These are phyloP conservation scores for Gorgonomyces haynaldii DNA, from an alignment of 192 early-diverging fungal species.

Conservation along the genomic window DNA sequence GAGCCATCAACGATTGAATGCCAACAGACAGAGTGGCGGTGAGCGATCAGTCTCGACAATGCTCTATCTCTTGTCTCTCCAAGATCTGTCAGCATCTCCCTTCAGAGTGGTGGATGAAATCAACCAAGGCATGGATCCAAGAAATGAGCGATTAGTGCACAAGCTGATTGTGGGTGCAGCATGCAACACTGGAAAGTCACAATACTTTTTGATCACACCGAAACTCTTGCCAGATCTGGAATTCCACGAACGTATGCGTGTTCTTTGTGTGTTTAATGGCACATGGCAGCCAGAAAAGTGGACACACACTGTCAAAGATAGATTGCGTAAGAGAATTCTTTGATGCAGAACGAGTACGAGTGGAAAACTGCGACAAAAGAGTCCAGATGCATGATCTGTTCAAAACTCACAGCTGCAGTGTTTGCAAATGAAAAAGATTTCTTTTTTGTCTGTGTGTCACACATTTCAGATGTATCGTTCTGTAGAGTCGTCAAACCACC, in stretches of 20 bases:
- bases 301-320: too few relatives aligned
- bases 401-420: background rate
- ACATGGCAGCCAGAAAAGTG: conserved; percentile 60
- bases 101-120: conserved; percentile 99
- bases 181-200: conserved; percentile 53
- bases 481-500: too few relatives aligned
- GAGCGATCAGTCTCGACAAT: conserved; percentile 95
- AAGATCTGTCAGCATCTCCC: conserved; percentile 72
- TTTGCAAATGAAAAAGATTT: background rate
- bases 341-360: too few relatives aligned
- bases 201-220: conserved; percentile 98
- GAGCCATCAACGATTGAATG: conserved; percentile 69
- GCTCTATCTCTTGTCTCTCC: conserved; percentile 88
- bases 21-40: conserved; percentile 87
- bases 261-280: conserved; percentile 91
- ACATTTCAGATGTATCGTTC: background rate
- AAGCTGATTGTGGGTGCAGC: conserved; percentile 75
- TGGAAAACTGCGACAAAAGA: background rate
- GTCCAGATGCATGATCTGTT: background rate
- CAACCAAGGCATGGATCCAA: conserved; percentile 98
- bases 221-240: conserved; percentile 88
- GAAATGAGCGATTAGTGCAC: conserved; percentile 94
- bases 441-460: background rate
- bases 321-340: too few relatives aligned
- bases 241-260: conserved; percentile 84